Evolutionary conservation across 2,329 filamentous ascomycete species (phyloP).

Genomic region (Fusarium sambucinum): DNA sequence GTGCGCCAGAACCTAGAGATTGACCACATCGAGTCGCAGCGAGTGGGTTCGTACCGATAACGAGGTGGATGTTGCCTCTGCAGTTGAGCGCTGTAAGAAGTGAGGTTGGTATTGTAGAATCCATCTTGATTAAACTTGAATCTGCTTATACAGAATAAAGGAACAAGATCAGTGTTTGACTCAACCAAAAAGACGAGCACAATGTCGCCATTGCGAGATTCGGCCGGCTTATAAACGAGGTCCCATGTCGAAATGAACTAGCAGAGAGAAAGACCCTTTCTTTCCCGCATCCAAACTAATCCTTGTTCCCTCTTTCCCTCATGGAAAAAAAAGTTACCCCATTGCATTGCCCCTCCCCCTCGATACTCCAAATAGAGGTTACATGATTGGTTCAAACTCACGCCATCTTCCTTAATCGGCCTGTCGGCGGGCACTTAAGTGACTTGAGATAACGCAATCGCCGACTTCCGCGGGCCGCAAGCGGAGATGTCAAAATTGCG

Average conservation of each 20-base stretch:
- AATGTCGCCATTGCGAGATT: conserved; percentile 33
- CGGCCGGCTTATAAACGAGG: conserved; percentile 36
- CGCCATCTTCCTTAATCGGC: conserved; percentile 51
- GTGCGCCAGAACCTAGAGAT: conserved; percentile 84
- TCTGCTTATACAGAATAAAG: conserved; percentile 23
- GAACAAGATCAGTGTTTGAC: background rate
- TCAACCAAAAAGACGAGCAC: background rate
- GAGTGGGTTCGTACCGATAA: conserved; percentile 87
- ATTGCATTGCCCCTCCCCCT: conserved; percentile 42
- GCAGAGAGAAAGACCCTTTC: conserved; percentile 1
- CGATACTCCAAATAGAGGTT: conserved; percentile 38
- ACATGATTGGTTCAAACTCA: conserved; percentile 49
- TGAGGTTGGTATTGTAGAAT: conserved; percentile 51
- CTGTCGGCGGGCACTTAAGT: conserved; percentile 39
- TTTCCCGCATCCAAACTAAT: background rate
- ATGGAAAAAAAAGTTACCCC: conserved; percentile 36
- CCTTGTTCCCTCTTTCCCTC: conserved; percentile 20
- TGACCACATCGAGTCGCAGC: conserved; percentile 86
- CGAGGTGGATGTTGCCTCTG: conserved; percentile 79
- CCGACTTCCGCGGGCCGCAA: conserved; percentile 50
- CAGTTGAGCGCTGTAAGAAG: conserved; percentile 81
- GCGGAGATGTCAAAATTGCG: conserved; percentile 45
- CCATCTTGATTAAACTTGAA: conserved; percentile 13
- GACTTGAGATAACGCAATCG: conserved; percentile 34
- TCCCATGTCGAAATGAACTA: conserved; percentile 11